Conservation (phyloP, 2,329 filamentous ascomycete species). For the Xylariaceae sp. region DNA sequence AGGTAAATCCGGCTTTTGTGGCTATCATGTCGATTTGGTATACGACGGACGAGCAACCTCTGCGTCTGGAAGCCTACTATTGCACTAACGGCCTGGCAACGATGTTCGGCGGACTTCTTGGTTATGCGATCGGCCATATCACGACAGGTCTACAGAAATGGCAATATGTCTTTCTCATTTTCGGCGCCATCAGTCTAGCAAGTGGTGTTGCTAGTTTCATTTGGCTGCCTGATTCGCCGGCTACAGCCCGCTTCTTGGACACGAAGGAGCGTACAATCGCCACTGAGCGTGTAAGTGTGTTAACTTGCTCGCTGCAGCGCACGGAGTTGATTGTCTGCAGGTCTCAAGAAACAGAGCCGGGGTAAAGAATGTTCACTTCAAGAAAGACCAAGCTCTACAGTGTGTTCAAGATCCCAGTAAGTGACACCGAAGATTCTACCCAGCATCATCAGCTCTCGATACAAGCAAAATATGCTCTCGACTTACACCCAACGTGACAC, state of each 20-base stretch:
- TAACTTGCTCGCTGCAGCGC: not conserved
- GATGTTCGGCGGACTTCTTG: conserved; percentile 57
- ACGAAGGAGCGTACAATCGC: conserved; percentile 53
- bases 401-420: conserved; percentile 40
- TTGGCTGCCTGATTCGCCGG: conserved; percentile 58
- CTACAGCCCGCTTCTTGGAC: conserved; percentile 58
- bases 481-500: conserved; percentile 1
- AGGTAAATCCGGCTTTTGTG: conserved; percentile 47
- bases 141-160: conserved; percentile 30
- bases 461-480: not conserved
- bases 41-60: conserved; percentile 42
- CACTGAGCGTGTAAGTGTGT: conserved; percentile 38
- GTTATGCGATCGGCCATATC: conserved; percentile 59
- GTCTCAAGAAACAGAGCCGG: conserved; percentile 49
- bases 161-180: conserved; percentile 51
- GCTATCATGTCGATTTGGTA: conserved; percentile 36
- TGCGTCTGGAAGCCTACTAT: conserved; percentile 53
- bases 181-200: conserved; percentile 50
- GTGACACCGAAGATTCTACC: not conserved
- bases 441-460: not conserved
- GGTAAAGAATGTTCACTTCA: conserved; percentile 50
- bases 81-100: conserved; percentile 57
- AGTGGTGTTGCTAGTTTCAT: conserved; percentile 56
- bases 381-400: conserved; percentile 44
- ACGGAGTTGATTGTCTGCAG: conserved; percentile 3